Evolutionary conservation across 805 yeast genomes (phyloP), one percentile per base, ranked within the genome.

Genomic region (Wickerhamiella cacticola): DNA sequence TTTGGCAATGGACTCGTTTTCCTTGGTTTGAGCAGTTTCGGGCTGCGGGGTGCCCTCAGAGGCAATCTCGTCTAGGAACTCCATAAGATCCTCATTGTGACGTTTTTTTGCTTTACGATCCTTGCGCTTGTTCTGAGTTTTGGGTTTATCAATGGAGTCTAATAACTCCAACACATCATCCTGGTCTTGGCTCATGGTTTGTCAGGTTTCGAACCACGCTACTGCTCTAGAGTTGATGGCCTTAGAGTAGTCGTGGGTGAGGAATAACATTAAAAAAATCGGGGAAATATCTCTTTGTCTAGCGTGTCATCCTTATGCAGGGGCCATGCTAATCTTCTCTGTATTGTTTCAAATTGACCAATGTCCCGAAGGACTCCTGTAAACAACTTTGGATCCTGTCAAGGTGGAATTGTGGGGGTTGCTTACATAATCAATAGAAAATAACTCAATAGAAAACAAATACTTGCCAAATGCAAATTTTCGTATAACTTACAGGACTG

Each of bases 271-370:
- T 21, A 46, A 65, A 73, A 82, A 86, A 85, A 84, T 84, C 82
- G 80, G 74, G 69, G 71, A 69, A 76, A 83, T 86, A 89, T 88
- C 97, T 89, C 96, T 89, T 89, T 89, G 96, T 86, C 87, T 81
- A 88, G 96, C 96, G 96, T 94, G 96, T 88, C 97, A 89, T 89
- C 97, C 96, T 92, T 92, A 92, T 89, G 97, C 97, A 89, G 96
- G 97, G 97, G 96, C 96, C 94, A 94, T 92, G 97, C 97, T 89
- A 88, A 89, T 92, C 97, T 89, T 89, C 98, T 89, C 97, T 89
- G 98, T 89, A 89, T 89, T 87, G 95, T 82, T 89, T 88, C 95
- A 81, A 88, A 81, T 89, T 89, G 96, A 89, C 96, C 58, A 89
- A 86, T 81, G 79, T 80, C 89, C 79, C 87, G 46, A 43, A 33